phyloP scores from a whole-genome alignment of 805 yeast genomes.

The Yamadazyma ubonensis region DNA sequence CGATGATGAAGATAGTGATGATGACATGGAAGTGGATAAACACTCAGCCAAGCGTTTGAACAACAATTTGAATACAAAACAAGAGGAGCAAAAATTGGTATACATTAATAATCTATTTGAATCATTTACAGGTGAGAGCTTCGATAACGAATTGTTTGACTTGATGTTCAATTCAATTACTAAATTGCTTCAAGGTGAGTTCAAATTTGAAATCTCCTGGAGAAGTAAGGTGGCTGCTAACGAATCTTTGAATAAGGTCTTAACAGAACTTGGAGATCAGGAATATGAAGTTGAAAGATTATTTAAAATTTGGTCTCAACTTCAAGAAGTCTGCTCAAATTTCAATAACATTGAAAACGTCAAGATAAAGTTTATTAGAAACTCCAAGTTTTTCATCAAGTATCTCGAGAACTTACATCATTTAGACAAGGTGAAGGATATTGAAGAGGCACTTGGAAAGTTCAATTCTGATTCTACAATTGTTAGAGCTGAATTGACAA shows the following conservation, averaged over 20 bases:
- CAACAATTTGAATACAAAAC: slow-evolving; percentile 19
- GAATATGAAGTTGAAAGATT: slow-evolving; percentile 18
- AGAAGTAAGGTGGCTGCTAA: slow-evolving; percentile 50
- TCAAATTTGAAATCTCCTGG: slow-evolving; percentile 52
- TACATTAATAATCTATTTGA: slow-evolving; percentile 37
- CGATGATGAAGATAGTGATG: slow-evolving; percentile 34
- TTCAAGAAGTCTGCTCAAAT: slow-evolving; percentile 29
- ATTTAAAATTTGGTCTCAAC: slow-evolving; percentile 24
- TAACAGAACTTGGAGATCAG: slow-evolving; percentile 14
- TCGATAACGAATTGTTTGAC: slow-evolving; percentile 19
- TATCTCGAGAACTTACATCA: slow-evolving; percentile 18
- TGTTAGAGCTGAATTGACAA: slow-evolving; percentile 35
- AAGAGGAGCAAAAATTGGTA: slow-evolving; percentile 48
- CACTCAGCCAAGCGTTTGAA: slow-evolving; percentile 11
- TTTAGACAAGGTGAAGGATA: slow-evolving; percentile 12
- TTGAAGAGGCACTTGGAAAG: slow-evolving; percentile 16
- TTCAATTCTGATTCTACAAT: slow-evolving; percentile 42
- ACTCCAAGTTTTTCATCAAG: slow-evolving; percentile 22
- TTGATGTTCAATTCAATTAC: slow-evolving; percentile 25
- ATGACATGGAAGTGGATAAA: slow-evolving; percentile 24
- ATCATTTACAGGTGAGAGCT: slow-evolving; percentile 19
- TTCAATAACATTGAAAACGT: slow-evolving; percentile 56
- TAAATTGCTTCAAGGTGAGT: slow-evolving; percentile 17
- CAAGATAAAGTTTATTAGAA: slow-evolving; percentile 47
- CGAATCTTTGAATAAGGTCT: slow-evolving; percentile 34